Percentiles rank a stretch among this genome's conserved stretches.
Evolutionary conservation across 495 filamentous ascomycete species (phyloP).

Genomic region (Penicillium egyptiacum): DNA sequence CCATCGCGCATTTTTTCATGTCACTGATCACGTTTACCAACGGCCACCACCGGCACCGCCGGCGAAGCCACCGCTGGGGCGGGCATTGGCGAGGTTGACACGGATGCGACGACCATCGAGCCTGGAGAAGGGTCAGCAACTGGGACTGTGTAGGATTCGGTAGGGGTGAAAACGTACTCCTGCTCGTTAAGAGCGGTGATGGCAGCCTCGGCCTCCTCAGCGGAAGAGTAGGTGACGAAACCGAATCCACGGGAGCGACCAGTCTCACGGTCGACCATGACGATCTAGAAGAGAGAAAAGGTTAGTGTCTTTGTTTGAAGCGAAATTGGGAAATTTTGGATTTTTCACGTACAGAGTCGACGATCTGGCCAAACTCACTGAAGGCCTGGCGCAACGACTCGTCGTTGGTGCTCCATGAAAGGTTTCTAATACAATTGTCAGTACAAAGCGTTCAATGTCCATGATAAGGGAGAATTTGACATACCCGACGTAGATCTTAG

Average conservation of each 20-base stretch:
- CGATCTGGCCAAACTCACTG: constrained; percentile 12
- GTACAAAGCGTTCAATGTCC: not conserved
- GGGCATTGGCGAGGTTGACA: constrained; percentile 20
- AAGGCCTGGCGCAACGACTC: constrained; percentile 14
- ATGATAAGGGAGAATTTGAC: too few species aligned
- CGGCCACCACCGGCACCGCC: constrained; percentile 8
- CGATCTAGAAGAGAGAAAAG: constrained; percentile 9
- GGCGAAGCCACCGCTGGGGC: constrained; percentile 3
- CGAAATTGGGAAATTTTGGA: not conserved
- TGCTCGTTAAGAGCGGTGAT: constrained; percentile 15
- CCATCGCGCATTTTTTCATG: constrained; percentile 1
- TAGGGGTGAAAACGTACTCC: constrained; percentile 13
- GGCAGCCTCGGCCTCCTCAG: constrained; percentile 14
- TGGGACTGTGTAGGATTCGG: not conserved
- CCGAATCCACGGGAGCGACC: constrained; percentile 24
- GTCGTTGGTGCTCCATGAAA: constrained; percentile 19
- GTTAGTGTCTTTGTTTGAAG: not conserved
- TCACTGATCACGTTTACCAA: constrained; percentile 8
- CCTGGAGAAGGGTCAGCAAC: constrained; percentile 6
- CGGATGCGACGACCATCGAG: constrained; percentile 20
- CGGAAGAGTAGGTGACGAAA: constrained; percentile 19
- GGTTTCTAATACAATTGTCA: constrained; percentile 10
- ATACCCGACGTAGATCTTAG: constrained; percentile 22
- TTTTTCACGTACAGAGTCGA: constrained; percentile 14
- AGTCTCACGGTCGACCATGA: constrained; percentile 24